Percentiles rank a stretch among this genome's conserved stretches.
Conservation (phyloP, 331 rosid genomes). For the Pyracantha coccinea region DNA sequence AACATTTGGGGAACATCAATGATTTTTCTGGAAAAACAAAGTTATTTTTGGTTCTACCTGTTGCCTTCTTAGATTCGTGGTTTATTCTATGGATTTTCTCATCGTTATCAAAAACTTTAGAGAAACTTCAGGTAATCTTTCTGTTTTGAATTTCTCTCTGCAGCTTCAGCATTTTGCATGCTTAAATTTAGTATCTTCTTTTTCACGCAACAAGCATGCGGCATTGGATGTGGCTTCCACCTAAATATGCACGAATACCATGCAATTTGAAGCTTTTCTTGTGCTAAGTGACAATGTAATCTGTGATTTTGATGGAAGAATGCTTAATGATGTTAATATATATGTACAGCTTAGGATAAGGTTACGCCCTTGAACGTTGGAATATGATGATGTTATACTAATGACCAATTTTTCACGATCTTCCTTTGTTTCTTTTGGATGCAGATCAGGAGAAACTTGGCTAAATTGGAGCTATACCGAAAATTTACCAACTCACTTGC, state of each 20-base stretch:
- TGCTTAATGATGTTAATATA: not conserved
- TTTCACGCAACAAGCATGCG: not conserved
- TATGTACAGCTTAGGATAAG: not conserved
- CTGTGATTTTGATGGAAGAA: not conserved
- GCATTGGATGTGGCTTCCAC: not conserved
- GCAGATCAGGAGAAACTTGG: constrained; percentile 77
- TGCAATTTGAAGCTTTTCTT: not conserved
- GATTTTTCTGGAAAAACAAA: constrained; percentile 81
- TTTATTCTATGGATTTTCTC: constrained; percentile 91
- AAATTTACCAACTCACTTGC: constrained; percentile 90
- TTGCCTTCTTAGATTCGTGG: constrained; percentile 74
- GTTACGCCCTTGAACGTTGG: not conserved
- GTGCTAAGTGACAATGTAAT: not conserved
- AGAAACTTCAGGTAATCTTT: constrained; percentile 75
- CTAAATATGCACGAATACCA: not conserved
- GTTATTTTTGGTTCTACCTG: constrained; percentile 73
- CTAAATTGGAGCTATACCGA: constrained; percentile 81
- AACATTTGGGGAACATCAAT: constrained; percentile 82
- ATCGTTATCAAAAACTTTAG: constrained; percentile 75
- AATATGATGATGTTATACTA: not conserved
- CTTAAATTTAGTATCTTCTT: not conserved
- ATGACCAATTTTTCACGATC: not conserved
- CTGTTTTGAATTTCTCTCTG: not conserved
- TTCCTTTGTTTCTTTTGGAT: constrained; percentile 11
- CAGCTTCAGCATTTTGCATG: not conserved